Conservation (phyloP, 257 asterid genomes). For the Solanum tarapatanum region DNA sequence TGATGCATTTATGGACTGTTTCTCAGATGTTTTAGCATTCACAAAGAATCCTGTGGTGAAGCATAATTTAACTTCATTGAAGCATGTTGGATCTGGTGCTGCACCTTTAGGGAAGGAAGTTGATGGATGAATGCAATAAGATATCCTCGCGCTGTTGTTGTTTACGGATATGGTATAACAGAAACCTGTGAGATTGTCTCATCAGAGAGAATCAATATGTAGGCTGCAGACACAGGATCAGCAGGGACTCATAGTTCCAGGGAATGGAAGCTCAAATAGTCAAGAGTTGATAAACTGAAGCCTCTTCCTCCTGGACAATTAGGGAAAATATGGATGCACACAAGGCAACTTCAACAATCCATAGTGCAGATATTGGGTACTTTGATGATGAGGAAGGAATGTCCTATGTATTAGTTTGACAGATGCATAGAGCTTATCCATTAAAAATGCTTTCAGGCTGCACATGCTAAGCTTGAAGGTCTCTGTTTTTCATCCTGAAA, state of each 20-base stretch:
- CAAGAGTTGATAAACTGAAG: constrained; percentile 43
- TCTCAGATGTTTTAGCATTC: constrained; percentile 19
- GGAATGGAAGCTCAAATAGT: constrained; percentile 69
- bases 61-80: constrained; percentile 15
- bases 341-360: constrained; percentile 65
- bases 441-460: constrained; percentile 87
- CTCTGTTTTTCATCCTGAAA: constrained; percentile 75
- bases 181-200: constrained; percentile 22
- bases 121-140: constrained; percentile 20
- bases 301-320: constrained; percentile 67
- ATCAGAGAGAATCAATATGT: constrained; percentile 1
- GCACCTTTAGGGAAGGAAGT: constrained; percentile 26
- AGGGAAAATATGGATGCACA: constrained; percentile 86
- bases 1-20: constrained; percentile 13
- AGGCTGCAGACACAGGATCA: constrained; percentile 67
- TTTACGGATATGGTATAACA: constrained; percentile 29
- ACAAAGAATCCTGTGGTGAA: constrained; percentile 15
- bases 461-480: constrained; percentile 96
- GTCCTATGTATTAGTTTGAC: constrained; percentile 62
- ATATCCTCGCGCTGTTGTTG: constrained; percentile 10
- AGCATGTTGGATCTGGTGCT: constrained; percentile 30
- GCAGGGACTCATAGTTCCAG: constrained; percentile 52
- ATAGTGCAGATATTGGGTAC: constrained; percentile 66
- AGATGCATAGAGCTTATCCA: constrained; percentile 80
- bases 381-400: constrained; percentile 64